These are phyloP conservation scores for Metschnikowia arizonensis DNA, from an alignment of 805 yeast genomes.

Conservation along the genomic window DNA sequence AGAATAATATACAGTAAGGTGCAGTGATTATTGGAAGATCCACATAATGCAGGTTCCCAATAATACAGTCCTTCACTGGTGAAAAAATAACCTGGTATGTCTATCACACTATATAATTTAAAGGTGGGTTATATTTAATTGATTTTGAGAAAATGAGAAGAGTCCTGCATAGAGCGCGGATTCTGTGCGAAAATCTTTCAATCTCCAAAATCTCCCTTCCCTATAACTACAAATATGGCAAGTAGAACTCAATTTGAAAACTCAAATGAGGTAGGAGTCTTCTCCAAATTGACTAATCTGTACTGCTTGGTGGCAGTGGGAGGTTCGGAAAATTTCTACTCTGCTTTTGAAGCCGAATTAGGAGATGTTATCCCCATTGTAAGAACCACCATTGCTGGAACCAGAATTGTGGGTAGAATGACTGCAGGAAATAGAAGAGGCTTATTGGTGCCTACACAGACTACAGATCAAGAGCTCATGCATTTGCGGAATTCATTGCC, in stretches of 20 bases:
- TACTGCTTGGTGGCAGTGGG: constrained; percentile 96
- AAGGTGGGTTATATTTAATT: no score
- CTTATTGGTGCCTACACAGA: constrained; percentile 91
- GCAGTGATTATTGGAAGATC: no score
- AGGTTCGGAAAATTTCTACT: constrained; percentile 78
- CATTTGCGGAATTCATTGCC: constrained; percentile 96
- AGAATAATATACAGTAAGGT: no score
- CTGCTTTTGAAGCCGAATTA: constrained; percentile 95
- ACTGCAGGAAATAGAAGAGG: constrained; percentile 99
- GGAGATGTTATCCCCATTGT: constrained; percentile 96
- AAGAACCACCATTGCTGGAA: constrained; percentile 97
- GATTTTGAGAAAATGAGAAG: no score
- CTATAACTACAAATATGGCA: constrained; percentile 50
- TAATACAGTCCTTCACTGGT: no score
- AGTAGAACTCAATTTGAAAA: constrained; percentile 78
- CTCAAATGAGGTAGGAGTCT: constrained; percentile 90
- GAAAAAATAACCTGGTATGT: no score
- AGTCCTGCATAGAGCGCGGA: constrained; percentile 1
- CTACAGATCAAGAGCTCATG: constrained; percentile 97
- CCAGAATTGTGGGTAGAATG: constrained; percentile 96
- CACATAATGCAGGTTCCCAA: no score
- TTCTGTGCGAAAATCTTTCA: not conserved
- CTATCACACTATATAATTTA: no score
- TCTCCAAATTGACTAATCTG: constrained; percentile 91
- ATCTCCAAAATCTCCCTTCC: no score